These are phyloP conservation scores for Amyloporia xantha DNA, from an alignment of 768 basidiomycete genomes.

Conservation along the genomic window DNA sequence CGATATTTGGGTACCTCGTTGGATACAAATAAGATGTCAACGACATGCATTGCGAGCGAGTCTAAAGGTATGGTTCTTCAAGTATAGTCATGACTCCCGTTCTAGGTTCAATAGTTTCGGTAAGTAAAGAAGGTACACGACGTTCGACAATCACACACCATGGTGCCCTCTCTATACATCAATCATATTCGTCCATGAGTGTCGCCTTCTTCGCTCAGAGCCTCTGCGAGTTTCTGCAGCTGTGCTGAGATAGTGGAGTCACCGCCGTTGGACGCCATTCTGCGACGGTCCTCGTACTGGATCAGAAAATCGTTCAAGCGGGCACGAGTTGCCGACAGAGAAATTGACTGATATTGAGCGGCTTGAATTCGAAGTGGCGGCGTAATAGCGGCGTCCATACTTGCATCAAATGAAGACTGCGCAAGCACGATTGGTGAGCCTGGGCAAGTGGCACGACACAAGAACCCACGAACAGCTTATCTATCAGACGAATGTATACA, in stretches of 20 bases:
- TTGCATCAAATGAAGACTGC: background rate
- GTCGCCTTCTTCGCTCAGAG: conserved; percentile 25
- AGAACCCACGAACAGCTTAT: background rate
- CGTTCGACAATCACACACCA: too few species aligned
- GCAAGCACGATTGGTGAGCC: background rate
- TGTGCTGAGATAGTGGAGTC: conserved; percentile 30
- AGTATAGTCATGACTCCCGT: too few species aligned
- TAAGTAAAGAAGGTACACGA: too few species aligned
- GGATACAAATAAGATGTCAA: too few species aligned
- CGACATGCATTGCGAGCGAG: too few species aligned
- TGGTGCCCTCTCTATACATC: too few species aligned
- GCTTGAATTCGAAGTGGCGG: conserved; percentile 25
- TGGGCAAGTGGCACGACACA: background rate
- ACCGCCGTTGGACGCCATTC: conserved; percentile 23
- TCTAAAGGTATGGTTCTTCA: too few species aligned
- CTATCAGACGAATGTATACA: too few species aligned
- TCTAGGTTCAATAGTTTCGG: too few species aligned
- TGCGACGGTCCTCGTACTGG: conserved; percentile 26
- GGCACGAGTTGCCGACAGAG: conserved; percentile 21
- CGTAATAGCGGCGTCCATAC: conserved; percentile 23
- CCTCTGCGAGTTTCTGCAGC: conserved; percentile 28
- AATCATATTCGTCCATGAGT: too few species aligned
- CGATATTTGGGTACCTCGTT: too few species aligned
- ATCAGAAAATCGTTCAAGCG: conserved; percentile 25
- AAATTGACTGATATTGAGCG: conserved; percentile 16